Evolutionary conservation across 306 rosid species (phyloP), one percentile per base, ranked within the genome.

Genomic region (Quercus berberidifolia): DNA sequence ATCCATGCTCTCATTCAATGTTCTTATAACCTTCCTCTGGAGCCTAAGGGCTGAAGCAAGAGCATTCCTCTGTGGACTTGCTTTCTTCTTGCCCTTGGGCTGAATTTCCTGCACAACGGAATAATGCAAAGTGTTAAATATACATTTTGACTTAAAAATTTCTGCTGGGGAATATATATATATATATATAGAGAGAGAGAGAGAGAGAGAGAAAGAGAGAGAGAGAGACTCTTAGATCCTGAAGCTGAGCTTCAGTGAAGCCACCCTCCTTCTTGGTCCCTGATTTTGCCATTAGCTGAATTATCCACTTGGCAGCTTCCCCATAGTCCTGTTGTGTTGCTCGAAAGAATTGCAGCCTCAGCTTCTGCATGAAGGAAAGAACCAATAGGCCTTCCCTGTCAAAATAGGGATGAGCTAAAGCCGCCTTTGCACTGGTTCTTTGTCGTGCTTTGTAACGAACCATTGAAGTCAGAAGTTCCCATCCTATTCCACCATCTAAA

Each of bases 241-340:
- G 96, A 58, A 92, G 93, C 85, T 91, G 97, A 80, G 99, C 99
- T 89, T 95, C 99, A 31, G 98, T 91, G 89, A 95, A 92, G 81
- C 96, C 99, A 67, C 99, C 99, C 15, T 86, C 98, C 81, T 90
- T 79, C 76, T 85, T 25, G 33, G 98, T 92, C 81, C 98, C 98
- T 15, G 98, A 95, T 83, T 88, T 93, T n/a, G 94, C 99, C 98
- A 95, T 92, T 38, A 90, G 95, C 54, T 85, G 76, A 82, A 72
- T 82, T 63, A 92, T 33, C 99, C 99, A 95, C 17, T 85, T 88
- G 72, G 92, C 98, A 74, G 97, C 98, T 84, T 92, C 99, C 30
- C 88, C 82, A 73, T 92, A 95, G 63, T 91, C 99, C 82, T 92
- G 92, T 56, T 91, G 96, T 56, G 99, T 92, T 33, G 97, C 91